Base-by-base conservation (phyloP, 768 basidiomycete genomes). In the Hygrophorus pudorinus region DNA sequence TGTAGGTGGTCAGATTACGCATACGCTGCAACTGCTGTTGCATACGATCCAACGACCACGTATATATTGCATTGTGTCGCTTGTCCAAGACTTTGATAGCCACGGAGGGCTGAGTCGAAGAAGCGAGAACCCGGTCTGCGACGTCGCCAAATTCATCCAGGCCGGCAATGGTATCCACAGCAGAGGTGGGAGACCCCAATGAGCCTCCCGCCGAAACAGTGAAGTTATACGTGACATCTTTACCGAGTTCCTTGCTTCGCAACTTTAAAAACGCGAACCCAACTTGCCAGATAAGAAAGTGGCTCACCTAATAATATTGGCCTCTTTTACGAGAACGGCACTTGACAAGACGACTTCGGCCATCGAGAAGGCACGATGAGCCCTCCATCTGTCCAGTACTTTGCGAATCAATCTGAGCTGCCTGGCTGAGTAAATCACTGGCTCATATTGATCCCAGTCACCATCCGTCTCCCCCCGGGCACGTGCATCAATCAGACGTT, bases 111-210 rank as follows among this genome's bases (percentile, higher is more conserved):
- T 90, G 87, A 1, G 80, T 78, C 5, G 74, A 67, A 3, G 81
- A 81, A 5, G 77, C 72, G 4, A 88, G 75, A 10, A 79, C 73
- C 5, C 85, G 81, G 59, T 93, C 90, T n/a, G 85, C 75, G 8
- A 91, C 86, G 54, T 94, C 90, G 14, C 91, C 94, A 56, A 97
- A 90, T 56, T 92, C 85, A 56, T 86, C 88, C 24, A 96, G 65
- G 10, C 88, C 88, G 24, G 83, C 84, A 50, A 91, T 84, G 20
- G 81, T 82, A 58, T 91, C 90, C 37, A 89, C 74, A 2, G 86
- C 81, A 13, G 93, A 94, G 12, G 70, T 70, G 8, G 93, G 90
- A 2, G 80, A 76, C 16, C 82, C 82, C 14, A 90, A 67, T 10
- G 82, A 73, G 11, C 84, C 81, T 17, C 83, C 87, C 27, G 90